These are phyloP conservation scores for Myotisia sp. DNA, from an alignment of 2,329 filamentous ascomycete genomes.

Conservation along the genomic window DNA sequence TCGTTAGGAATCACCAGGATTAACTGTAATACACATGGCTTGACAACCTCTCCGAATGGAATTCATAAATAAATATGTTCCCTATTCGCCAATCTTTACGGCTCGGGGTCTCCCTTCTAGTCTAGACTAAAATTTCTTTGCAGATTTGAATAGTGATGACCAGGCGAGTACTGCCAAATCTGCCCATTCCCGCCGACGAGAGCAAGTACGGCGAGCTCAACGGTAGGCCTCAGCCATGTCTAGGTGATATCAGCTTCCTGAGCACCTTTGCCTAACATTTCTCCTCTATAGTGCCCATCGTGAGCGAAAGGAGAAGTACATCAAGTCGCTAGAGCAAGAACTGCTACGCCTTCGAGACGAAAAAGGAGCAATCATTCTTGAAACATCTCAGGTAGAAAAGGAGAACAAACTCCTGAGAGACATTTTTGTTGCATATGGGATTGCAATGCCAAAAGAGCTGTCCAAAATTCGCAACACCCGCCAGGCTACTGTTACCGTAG, in stretches of 20 bases:
- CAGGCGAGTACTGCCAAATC: slow-evolving; percentile 9
- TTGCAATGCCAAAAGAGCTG: slow-evolving; percentile 10
- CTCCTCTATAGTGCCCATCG: slow-evolving; percentile 17
- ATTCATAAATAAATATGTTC: too few species aligned
- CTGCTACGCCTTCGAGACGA: slow-evolving; percentile 16
- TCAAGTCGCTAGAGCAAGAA: slow-evolving; percentile 19
- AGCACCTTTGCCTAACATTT: neutral
- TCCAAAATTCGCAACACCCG: slow-evolving; percentile 1
- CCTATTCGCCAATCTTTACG: neutral
- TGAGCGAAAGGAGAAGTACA: slow-evolving; percentile 20
- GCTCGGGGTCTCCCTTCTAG: neutral
- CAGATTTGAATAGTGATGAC: slow-evolving; percentile 6
- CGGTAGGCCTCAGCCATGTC: slow-evolving; percentile 13
- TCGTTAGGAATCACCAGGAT: too few species aligned
- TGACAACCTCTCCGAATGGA: too few species aligned
- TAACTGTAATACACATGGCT: too few species aligned
- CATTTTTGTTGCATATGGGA: slow-evolving; percentile 13
- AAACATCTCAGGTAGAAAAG: slow-evolving; percentile 10
- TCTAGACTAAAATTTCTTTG: neutral
- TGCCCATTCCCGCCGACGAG: slow-evolving; percentile 16
- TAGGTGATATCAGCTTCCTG: neutral
- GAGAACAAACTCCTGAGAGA: slow-evolving; percentile 15
- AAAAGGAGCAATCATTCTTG: slow-evolving; percentile 11
- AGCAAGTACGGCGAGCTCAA: slow-evolving; percentile 19
- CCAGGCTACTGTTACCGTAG: slow-evolving; percentile 11